Evolutionary conservation across 345 rosid genomes (phyloP).

Genomic region (Nephelium lappaceum): DNA sequence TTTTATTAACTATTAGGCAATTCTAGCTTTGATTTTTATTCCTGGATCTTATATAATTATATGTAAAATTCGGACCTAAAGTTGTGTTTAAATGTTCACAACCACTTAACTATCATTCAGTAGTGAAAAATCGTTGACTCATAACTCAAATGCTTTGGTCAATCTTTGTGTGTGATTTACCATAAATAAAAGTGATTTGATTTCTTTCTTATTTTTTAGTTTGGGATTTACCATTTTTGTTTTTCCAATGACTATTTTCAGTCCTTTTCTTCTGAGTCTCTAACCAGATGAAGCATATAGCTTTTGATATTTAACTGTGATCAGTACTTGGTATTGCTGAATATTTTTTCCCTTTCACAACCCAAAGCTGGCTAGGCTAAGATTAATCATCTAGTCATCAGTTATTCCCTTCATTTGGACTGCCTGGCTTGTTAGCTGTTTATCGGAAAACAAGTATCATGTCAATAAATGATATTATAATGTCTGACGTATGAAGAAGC

Average conservation of each 20-base stretch:
- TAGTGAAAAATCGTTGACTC: neutral
- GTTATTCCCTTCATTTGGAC: neutral
- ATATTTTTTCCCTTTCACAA: neutral
- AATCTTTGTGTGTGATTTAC: neutral
- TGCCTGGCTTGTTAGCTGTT: neutral
- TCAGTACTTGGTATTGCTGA: neutral
- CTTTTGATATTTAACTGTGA: neutral
- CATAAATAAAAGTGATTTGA: neutral
- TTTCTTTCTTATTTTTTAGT: neutral
- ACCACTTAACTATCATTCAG: neutral
- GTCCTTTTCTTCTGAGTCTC: too few relatives aligned
- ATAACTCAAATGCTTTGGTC: neutral
- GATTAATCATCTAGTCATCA: neutral
- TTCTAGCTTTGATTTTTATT: neutral
- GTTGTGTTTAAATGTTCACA: neutral
- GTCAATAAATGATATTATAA: neutral
- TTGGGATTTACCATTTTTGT: neutral
- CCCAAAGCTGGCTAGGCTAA: neutral
- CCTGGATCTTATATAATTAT: neutral
- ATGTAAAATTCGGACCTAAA: neutral
- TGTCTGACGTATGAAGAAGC: neutral
- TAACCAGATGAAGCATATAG: too few relatives aligned
- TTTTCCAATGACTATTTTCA: too few relatives aligned
- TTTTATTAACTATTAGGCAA: neutral
- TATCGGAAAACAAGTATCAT: neutral